phyloP scores from a whole-genome alignment of 2,329 filamentous ascomycete species.

The Stemphylium vesicarium region DNA sequence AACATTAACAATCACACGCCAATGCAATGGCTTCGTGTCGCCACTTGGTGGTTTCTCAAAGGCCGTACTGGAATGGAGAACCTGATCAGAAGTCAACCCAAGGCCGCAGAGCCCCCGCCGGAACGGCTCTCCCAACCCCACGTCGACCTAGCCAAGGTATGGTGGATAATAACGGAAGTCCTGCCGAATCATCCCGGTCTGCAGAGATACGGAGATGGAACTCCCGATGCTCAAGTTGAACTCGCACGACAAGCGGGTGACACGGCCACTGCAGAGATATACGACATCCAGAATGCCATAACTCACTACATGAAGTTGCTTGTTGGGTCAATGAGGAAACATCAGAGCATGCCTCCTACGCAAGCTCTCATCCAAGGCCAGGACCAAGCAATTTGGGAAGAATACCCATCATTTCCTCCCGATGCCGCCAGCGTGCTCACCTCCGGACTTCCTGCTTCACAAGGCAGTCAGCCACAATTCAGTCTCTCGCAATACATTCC shows the following conservation, averaged over 20 bases:
- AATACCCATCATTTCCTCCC: slow-evolving; percentile 75
- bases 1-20: slow-evolving; percentile 69
- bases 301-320: slow-evolving; percentile 73
- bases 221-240: slow-evolving; percentile 42
- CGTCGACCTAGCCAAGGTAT: slow-evolving; percentile 81
- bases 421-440: slow-evolving; percentile 72
- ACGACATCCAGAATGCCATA: slow-evolving; percentile 62
- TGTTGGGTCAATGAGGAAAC: slow-evolving; percentile 81
- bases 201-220: slow-evolving; percentile 31
- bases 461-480: slow-evolving; percentile 52
- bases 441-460: slow-evolving; percentile 46
- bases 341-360: slow-evolving; percentile 73
- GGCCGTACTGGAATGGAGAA: slow-evolving; percentile 78
- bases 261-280: slow-evolving; percentile 52
- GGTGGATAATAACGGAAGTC: slow-evolving; percentile 71
- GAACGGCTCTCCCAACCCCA: slow-evolving; percentile 73
- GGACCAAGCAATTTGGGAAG: slow-evolving; percentile 81
- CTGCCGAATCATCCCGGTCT: slow-evolving; percentile 45
- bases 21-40: slow-evolving; percentile 72
- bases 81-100: slow-evolving; percentile 69
- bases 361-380: slow-evolving; percentile 75
- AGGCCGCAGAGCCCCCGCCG: slow-evolving; percentile 59
- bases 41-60: slow-evolving; percentile 88
- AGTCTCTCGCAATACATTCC: slow-evolving; percentile 73
- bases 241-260: slow-evolving; percentile 54